Evolutionary conservation across 495 filamentous ascomycete species (phyloP), one percentile per base, ranked within the genome.

Genomic region (Penicillium subrubescens): DNA sequence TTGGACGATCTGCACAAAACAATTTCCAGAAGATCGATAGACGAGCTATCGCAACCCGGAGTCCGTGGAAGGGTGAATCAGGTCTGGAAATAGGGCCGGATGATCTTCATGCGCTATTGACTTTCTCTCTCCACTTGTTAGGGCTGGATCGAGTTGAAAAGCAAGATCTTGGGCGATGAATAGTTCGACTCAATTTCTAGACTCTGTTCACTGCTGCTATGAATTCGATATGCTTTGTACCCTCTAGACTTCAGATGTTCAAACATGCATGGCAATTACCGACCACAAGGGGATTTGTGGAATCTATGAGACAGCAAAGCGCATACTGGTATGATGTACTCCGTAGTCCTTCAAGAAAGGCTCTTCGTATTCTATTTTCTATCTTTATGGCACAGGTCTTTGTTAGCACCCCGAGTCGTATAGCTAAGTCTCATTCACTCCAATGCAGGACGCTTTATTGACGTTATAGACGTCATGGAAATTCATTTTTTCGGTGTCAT

Each of bases 51-150:
- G 12, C 0, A 44, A 17, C 27, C 23, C 46, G 23, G 14, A 29
- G 17, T 1, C 27, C 27, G 37, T 17, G 8, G 19, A 5, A 11
- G 52, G 5, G 11, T 59, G 17, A 35, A 31, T 37, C 35, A 48
- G 19, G 57, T 21, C 57, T 31, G 29, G 29, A 59, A 59, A 35
- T 35, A 50, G 44, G 27, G n/a, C 39, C 19, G 17, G 57, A 35
- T 59, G 57, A 59, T 59, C 57, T 59, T 12, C 57, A 34, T 2
- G 43, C 25, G 43, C 41, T 50, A 50, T 59, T n/a, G 27, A 35
- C 14, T 44, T 44, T 29, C 6, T 43, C 48, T 31, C 27, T 4
- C 25, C 12, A 17, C 48, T 48, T 25, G 12, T 23, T 48, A 48
- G 44, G 48, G 48, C 48, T 27, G 48, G 14, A 31, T 52, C 48